These are phyloP conservation scores for Zygosaccharomyces siamensis DNA, from an alignment of 805 yeast genomes.

Conservation along the genomic window DNA sequence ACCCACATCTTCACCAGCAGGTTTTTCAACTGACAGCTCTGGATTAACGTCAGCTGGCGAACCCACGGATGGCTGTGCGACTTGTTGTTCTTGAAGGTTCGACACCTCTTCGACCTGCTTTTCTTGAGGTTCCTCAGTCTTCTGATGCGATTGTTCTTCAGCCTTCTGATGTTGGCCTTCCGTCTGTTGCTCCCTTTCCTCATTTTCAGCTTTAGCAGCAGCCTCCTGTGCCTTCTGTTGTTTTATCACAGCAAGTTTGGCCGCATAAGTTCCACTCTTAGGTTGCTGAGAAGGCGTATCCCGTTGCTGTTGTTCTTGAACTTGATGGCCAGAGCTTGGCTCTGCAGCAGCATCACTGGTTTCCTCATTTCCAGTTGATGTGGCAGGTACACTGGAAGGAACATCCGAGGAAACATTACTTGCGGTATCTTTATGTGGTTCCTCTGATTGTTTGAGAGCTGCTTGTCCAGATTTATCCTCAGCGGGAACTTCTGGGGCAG, in stretches of 20 bases:
- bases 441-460: background rate
- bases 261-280: slow-evolving; percentile 2
- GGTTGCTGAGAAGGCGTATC: slow-evolving; percentile 8
- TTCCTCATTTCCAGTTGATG: slow-evolving; percentile 8
- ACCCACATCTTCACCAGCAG: slow-evolving; percentile 21
- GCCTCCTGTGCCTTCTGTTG: slow-evolving; percentile 7
- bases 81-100: no score
- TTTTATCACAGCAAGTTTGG: slow-evolving; percentile 7
- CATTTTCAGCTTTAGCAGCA: slow-evolving; percentile 8
- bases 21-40: slow-evolving; percentile 9
- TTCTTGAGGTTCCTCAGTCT: slow-evolving; percentile 16
- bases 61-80: slow-evolving; percentile 12
- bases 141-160: slow-evolving; percentile 13
- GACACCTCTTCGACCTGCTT: slow-evolving; percentile 13
- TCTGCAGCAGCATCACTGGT: slow-evolving; percentile 12
- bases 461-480: background rate
- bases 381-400: background rate
- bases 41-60: background rate
- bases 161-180: background rate
- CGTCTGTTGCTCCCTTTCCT: slow-evolving; percentile 4
- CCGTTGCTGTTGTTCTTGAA: slow-evolving; percentile 1
- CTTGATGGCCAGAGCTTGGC: background rate
- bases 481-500: background rate
- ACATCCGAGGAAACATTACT: background rate
- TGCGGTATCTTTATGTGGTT: background rate